phyloP scores from a whole-genome alignment of 2,329 filamentous ascomycete genomes.

The Pseudopithomyces maydicus region DNA sequence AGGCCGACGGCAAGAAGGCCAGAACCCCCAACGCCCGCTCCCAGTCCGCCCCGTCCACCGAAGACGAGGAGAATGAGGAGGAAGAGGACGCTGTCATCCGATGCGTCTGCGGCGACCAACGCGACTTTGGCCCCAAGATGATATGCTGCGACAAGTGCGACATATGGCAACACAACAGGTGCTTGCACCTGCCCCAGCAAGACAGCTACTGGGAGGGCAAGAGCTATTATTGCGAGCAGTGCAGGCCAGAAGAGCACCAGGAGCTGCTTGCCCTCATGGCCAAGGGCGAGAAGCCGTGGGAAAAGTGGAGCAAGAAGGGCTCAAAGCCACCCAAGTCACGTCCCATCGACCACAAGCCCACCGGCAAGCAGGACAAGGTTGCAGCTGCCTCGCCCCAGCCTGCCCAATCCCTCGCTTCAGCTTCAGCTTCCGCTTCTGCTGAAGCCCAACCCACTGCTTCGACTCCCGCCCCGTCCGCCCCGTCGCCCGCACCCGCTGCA shows the following conservation, averaged over 20 bases:
- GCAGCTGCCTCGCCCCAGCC: slow-evolving; percentile 22
- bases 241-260: slow-evolving; percentile 81
- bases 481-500: slow-evolving; percentile 2
- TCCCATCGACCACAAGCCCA: slow-evolving; percentile 64
- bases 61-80: slow-evolving; percentile 53
- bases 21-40: slow-evolving; percentile 44
- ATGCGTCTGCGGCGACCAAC: slow-evolving; percentile 86
- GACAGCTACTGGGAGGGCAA: slow-evolving; percentile 59
- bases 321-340: slow-evolving; percentile 65
- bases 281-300: slow-evolving; percentile 84
- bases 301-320: slow-evolving; percentile 64
- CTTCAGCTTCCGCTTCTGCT: slow-evolving; percentile 5
- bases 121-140: slow-evolving; percentile 84
- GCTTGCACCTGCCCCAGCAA: slow-evolving; percentile 82
- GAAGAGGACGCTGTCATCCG: slow-evolving; percentile 80
- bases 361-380: slow-evolving; percentile 48
- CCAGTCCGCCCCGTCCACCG: slow-evolving; percentile 31
- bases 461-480: slow-evolving; percentile 8
- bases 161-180: slow-evolving; percentile 97
- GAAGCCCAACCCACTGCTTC: slow-evolving; percentile 20
- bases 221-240: slow-evolving; percentile 87
- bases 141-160: slow-evolving; percentile 92
- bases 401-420: slow-evolving; percentile 12
- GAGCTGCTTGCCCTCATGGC: slow-evolving; percentile 78
- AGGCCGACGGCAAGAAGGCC: slow-evolving; percentile 43